These are phyloP conservation scores for Wickerhamomyces alni DNA, from an alignment of 805 yeast species.

Conservation along the genomic window DNA sequence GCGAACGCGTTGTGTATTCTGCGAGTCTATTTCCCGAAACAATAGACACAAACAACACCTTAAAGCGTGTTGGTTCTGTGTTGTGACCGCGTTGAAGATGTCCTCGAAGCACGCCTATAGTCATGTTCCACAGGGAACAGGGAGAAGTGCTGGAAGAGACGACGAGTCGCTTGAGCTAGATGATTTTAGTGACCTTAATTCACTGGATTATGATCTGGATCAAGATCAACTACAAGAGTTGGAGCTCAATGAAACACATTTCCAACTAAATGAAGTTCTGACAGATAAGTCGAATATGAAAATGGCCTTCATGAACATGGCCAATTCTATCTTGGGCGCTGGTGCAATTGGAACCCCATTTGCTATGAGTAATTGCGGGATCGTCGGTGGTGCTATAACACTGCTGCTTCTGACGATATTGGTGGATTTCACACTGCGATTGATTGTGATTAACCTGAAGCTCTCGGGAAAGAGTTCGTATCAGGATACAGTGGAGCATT, in stretches of 20 bases:
- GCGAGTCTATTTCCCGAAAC: too few species aligned
- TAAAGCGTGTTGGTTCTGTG: too few species aligned
- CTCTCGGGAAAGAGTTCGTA: conserved; percentile 71
- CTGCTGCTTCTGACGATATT: conserved; percentile 56
- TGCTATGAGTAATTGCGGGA: conserved; percentile 77
- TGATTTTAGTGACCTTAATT: conserved; percentile 18
- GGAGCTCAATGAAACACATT: neutral
- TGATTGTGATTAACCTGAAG: conserved; percentile 78
- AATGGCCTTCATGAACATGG: conserved; percentile 97
- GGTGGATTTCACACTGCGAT: conserved; percentile 82
- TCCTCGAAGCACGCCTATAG: neutral
- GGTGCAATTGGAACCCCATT: conserved; percentile 94
- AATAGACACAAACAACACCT: too few species aligned
- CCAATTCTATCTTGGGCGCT: conserved; percentile 91
- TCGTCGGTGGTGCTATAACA: conserved; percentile 63
- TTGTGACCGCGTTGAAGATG: too few species aligned
- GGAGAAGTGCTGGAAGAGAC: neutral
- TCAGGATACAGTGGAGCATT: conserved; percentile 76
- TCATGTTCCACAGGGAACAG: neutral
- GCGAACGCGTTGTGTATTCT: too few species aligned
- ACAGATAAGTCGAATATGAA: conserved; percentile 49
- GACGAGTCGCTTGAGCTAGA: conserved; percentile 15
- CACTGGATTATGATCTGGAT: conserved; percentile 18
- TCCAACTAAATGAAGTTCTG: conserved; percentile 9
- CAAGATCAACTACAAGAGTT: neutral